Base-by-base conservation (phyloP, 2,329 filamentous ascomycete genomes). In the Talaromyces sp. region DNA sequence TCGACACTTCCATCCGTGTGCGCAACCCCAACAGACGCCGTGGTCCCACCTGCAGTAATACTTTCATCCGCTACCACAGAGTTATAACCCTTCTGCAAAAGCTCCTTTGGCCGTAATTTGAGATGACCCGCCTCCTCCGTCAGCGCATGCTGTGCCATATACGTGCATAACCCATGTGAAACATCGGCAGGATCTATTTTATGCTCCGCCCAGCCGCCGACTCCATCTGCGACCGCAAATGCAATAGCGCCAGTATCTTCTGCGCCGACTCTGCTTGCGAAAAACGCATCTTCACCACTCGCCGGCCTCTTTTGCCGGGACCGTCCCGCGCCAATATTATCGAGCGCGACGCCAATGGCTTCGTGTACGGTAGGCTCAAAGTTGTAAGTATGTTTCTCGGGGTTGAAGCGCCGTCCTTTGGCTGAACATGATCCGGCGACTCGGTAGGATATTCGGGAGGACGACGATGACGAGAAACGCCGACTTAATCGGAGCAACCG, bases 221-320 rank as follows among this genome's bases (percentile, higher is more conserved):
- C 95, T 11, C 95, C 95, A 75, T 99, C 95, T 62, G 93, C 93
- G 27, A 99, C 87, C 19, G 92, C 95, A 70, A 99, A 89, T 0
- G 93, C 92, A 11, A 97, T 86, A 8, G 72, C 69, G 9, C 69
- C 69, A 3, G 71, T 67, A 49, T 73, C 67, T 47, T 88, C 84
- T 86, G 13, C 37, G 25, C 90, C 91, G n/a, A 97, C 82, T 27
- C 89, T 87, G 73, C 90, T 87, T 71, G 95, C 90, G 79, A 99
- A 99, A 81, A 97, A 98, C 65, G 95, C 92, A 84, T 99, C 95
- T 79, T 99, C 93, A 17, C 95, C 95, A 60, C 91, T 95, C 66
- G 87, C 89, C 59, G 90, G 91, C 27, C 90, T 87, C 68, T 82
- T 84, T 70, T 81, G 82, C 74, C 87, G 87, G 73, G 85, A 82